A percentile compares a stretch with the other conserved stretches of the same genome.
phyloP scores from a whole-genome alignment of 1,284 basidiomycete genomes.

The Sanghuangporus sanghuang region DNA sequence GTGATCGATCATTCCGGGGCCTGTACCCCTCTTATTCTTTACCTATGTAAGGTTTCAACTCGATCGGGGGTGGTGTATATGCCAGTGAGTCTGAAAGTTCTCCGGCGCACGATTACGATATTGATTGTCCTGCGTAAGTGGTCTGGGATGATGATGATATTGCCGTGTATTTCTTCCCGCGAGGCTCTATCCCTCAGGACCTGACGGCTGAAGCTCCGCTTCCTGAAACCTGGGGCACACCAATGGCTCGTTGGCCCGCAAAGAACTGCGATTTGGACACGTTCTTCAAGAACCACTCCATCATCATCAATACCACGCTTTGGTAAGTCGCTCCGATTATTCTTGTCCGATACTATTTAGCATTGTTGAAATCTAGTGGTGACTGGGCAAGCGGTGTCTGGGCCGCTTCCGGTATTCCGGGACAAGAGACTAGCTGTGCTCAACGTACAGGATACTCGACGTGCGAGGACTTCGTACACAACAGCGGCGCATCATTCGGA shows the following conservation, averaged over 20 bases:
- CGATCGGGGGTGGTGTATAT: constrained; percentile 74
- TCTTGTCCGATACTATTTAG: constrained; percentile 14
- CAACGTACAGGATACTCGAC: constrained; percentile 72
- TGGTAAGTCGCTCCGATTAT: constrained; percentile 42
- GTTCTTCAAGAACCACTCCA: constrained; percentile 72
- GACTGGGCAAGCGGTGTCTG: constrained; percentile 86
- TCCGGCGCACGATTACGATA: neutral
- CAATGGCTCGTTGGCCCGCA: constrained; percentile 72
- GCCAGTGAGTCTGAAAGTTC: constrained; percentile 49
- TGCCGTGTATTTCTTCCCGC: constrained; percentile 77
- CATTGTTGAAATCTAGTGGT: constrained; percentile 47
- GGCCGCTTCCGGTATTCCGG: constrained; percentile 62
- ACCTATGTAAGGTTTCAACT: constrained; percentile 45
- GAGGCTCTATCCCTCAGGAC: constrained; percentile 68
- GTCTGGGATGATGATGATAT: constrained; percentile 72
- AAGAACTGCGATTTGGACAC: constrained; percentile 63
- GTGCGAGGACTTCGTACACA: constrained; percentile 71
- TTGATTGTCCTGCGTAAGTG: constrained; percentile 37
- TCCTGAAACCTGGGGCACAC: constrained; percentile 69
- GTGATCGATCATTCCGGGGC: constrained; percentile 47
- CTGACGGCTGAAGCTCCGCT: constrained; percentile 62
- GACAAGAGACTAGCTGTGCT: constrained; percentile 81
- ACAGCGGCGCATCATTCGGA: constrained; percentile 62
- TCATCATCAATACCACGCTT: constrained; percentile 79
- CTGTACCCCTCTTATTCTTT: constrained; percentile 26